Conservation (phyloP, 768 basidiomycete species). For the Serendipita sp. region DNA sequence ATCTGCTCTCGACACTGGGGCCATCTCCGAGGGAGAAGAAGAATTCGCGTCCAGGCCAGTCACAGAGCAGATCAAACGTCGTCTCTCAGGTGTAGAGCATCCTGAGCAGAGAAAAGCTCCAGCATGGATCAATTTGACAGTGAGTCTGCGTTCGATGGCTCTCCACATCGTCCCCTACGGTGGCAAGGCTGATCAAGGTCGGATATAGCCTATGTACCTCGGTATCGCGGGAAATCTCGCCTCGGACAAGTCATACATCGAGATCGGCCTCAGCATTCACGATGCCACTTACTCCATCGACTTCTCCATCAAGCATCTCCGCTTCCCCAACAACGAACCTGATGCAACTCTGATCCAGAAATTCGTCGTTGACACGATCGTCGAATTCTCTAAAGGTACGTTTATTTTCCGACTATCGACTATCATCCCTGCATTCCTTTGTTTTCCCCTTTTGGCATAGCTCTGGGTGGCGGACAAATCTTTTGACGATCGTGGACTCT, state of each 20-base stretch:
- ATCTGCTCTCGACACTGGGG: neutral
- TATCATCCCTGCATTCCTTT: neutral
- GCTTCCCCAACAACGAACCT: conserved; percentile 35
- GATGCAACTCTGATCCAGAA: conserved; percentile 44
- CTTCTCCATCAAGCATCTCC: conserved; percentile 42
- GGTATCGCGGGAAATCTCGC: conserved; percentile 52
- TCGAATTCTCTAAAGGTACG: conserved; percentile 38
- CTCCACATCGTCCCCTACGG: neutral
- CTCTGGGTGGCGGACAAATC: too few relatives aligned
- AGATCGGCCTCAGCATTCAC: conserved; percentile 66
- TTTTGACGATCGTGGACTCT: neutral
- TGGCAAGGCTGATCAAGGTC: neutral
- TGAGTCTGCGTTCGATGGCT: neutral
- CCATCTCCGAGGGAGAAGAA: conserved; percentile 4
- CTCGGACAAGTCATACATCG: conserved; percentile 44
- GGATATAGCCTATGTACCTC: conserved; percentile 69
- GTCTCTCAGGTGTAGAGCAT: conserved; percentile 11
- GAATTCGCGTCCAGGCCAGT: conserved; percentile 12
- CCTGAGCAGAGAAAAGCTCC: conserved; percentile 5
- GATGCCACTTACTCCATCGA: conserved; percentile 78
- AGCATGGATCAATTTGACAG: neutral
- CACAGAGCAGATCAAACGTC: conserved; percentile 13
- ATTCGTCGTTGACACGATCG: conserved; percentile 46
- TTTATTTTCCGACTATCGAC: conserved; percentile 15
- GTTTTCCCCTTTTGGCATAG: conserved; percentile 15